Percentiles rank a stretch among this genome's conserved stretches.
These are phyloP conservation scores for Aureobasidium sp. DNA, from an alignment of 2,329 filamentous ascomycete species.

Conservation along the genomic window DNA sequence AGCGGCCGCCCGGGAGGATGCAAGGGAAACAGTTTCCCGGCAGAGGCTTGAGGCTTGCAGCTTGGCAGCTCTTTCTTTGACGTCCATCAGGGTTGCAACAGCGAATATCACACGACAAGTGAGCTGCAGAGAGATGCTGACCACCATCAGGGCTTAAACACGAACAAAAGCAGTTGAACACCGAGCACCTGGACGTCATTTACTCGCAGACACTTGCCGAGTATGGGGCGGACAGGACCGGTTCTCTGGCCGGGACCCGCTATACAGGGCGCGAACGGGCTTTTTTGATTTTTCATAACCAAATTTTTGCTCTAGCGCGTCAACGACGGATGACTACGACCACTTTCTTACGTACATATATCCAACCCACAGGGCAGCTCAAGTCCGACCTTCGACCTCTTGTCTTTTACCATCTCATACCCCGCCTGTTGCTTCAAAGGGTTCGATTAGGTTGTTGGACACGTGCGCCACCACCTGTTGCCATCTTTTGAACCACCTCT, in stretches of 20 bases:
- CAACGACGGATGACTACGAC: slow-evolving; percentile 10
- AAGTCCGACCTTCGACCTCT: not conserved
- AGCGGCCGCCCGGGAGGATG: not conserved
- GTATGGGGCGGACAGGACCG: slow-evolving; percentile 7
- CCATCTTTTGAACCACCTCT: not conserved
- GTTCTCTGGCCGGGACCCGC: not conserved
- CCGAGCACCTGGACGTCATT: slow-evolving; percentile 1
- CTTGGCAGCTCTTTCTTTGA: not conserved
- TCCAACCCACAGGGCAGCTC: slow-evolving; percentile 7
- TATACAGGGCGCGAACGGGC: slow-evolving; percentile 8
- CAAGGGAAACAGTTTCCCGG: not conserved
- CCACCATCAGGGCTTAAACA: not conserved
- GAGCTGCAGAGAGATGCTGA: not conserved
- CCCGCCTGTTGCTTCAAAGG: slow-evolving; percentile 2
- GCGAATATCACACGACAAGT: not conserved
- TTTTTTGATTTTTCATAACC: slow-evolving; percentile 13
- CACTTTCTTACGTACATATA: slow-evolving; percentile 15
- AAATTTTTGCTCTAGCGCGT: slow-evolving; percentile 14
- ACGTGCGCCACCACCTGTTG: slow-evolving; percentile 4
- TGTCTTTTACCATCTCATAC: not conserved
- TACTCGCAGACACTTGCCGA: not conserved
- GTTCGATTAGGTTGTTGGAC: slow-evolving; percentile 6
- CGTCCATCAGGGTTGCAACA: not conserved
- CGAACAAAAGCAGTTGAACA: not conserved
- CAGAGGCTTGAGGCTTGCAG: not conserved